Conservation (phyloP, 169 alveolate species). For the Cryptosporidium felis region DNA sequence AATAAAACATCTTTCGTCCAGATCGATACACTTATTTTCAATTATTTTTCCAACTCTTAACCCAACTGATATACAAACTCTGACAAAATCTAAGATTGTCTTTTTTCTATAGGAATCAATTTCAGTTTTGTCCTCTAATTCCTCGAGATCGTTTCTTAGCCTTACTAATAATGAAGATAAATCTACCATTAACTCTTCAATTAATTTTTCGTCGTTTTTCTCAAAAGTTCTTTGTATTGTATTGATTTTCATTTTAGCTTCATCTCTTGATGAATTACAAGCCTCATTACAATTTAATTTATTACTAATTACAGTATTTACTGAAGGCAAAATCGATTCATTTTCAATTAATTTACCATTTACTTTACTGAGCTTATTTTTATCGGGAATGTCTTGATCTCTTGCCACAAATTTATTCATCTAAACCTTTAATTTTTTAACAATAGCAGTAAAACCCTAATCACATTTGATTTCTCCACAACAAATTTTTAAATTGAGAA, state of each 20-base stretch:
- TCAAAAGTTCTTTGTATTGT: neutral
- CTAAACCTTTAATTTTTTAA: too few relatives aligned
- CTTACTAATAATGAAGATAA: slow-evolving; percentile 30
- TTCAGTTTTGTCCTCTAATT: neutral
- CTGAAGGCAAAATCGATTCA: neutral
- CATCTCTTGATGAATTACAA: neutral
- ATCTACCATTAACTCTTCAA: slow-evolving; percentile 62
- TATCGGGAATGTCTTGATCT: too few relatives aligned
- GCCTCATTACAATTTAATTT: neutral
- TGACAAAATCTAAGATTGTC: neutral
- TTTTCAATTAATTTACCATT: neutral
- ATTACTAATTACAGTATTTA: neutral
- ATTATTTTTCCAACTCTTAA: slow-evolving; percentile 13
- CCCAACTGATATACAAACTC: slow-evolving; percentile 65
- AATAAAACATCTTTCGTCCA: slow-evolving; percentile 4
- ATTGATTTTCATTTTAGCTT: neutral
- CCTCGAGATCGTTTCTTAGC: slow-evolving; percentile 21
- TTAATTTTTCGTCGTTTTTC: slow-evolving; percentile 5
- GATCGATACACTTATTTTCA: slow-evolving; percentile 8
- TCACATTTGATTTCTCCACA: too few relatives aligned
- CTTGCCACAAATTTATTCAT: too few relatives aligned
- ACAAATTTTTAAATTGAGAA: too few relatives aligned
- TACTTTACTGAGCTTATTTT: too few relatives aligned
- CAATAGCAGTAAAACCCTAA: too few relatives aligned
- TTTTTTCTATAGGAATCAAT: neutral